A percentile compares a stretch with the other conserved stretches of the same genome.
These are phyloP conservation scores for Wickerhamomyces subpelliculosus DNA, from an alignment of 805 yeast species.

Conservation along the genomic window DNA sequence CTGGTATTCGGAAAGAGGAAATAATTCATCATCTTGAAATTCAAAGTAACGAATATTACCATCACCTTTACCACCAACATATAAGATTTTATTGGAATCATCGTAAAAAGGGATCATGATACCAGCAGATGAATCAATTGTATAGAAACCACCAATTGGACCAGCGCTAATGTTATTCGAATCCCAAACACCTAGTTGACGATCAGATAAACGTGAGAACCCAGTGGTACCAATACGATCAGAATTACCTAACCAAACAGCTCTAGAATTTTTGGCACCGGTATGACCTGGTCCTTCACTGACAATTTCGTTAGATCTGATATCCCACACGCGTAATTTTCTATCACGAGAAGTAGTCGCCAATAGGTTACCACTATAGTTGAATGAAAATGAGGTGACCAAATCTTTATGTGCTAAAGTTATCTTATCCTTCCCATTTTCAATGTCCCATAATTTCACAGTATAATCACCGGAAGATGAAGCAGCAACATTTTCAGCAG, in stretches of 20 bases:
- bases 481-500: slow-evolving; percentile 80
- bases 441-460: slow-evolving; percentile 86
- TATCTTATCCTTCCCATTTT: slow-evolving; percentile 59
- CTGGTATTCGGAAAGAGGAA: slow-evolving; percentile 80
- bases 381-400: slow-evolving; percentile 90
- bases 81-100: slow-evolving; percentile 69
- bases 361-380: slow-evolving; percentile 77
- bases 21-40: slow-evolving; percentile 75
- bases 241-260: slow-evolving; percentile 83
- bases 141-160: slow-evolving; percentile 82
- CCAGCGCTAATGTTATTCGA: slow-evolving; percentile 66
- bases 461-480: slow-evolving; percentile 88
- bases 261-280: slow-evolving; percentile 88
- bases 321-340: slow-evolving; percentile 86
- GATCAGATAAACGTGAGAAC: slow-evolving; percentile 84
- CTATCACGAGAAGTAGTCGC: slow-evolving; percentile 93
- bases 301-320: slow-evolving; percentile 63
- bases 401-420: slow-evolving; percentile 83
- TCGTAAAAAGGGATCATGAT: slow-evolving; percentile 89
- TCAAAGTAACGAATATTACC: slow-evolving; percentile 95
- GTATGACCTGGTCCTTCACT: slow-evolving; percentile 86
- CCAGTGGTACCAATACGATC: slow-evolving; percentile 91
- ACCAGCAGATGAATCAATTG: slow-evolving; percentile 88
- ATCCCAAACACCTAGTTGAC: slow-evolving; percentile 95
- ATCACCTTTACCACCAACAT: slow-evolving; percentile 95